Conservation (phyloP, 495 filamentous ascomycete genomes). For the Hyaloscypha hepaticicola region DNA sequence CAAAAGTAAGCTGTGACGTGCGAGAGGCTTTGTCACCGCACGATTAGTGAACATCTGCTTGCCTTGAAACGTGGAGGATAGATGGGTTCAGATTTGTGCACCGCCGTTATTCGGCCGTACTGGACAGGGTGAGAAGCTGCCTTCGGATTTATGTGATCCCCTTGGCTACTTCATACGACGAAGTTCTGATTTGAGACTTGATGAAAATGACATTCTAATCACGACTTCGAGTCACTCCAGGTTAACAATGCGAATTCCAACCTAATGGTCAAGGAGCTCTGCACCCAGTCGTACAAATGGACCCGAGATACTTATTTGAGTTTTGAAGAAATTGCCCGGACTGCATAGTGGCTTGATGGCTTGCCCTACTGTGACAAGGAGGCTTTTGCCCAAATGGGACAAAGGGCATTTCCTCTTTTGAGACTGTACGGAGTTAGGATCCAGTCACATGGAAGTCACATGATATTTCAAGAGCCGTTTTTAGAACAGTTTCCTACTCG, state of each 20-base stretch:
- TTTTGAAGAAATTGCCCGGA: neutral
- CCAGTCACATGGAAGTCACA: too few relatives aligned
- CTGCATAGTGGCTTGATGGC: neutral
- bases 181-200: neutral
- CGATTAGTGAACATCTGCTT: neutral
- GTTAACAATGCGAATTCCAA: too few relatives aligned
- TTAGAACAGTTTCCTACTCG: too few relatives aligned
- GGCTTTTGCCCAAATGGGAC: neutral
- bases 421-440: too few relatives aligned
- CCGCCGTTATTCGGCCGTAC: neutral
- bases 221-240: neutral
- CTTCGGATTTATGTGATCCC: neutral
- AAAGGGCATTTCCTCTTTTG: too few relatives aligned
- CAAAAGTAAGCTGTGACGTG: neutral
- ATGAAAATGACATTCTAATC: neutral
- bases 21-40: neutral
- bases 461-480: too few relatives aligned
- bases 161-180: neutral
- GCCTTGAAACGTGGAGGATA: neutral
- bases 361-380: neutral
- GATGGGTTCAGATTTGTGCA: neutral
- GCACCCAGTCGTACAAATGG: neutral
- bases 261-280: neutral
- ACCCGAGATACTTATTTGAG: neutral
- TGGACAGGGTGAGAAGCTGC: neutral